Evolutionary conservation across 2,329 filamentous ascomycete species (phyloP), one percentile per base, ranked within the genome.

Genomic region (Coniochaeta prunicola): DNA sequence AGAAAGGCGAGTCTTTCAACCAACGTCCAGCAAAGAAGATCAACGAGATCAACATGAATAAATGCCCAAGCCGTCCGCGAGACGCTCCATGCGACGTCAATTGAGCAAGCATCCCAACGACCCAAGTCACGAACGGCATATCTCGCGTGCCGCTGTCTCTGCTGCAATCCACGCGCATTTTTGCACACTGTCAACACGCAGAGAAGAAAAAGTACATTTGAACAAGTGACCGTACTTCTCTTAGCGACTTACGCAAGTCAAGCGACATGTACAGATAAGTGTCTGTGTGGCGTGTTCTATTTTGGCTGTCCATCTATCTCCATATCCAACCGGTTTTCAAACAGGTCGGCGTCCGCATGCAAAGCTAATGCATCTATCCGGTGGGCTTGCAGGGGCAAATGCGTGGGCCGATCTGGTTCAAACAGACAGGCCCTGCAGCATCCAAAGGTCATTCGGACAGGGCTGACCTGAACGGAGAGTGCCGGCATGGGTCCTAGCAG

Each of bases 281-380:
- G 26, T 50, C 45, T 50, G 24, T 48, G 42, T 21, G 17, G 45
- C 12, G 10, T 30, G 45, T 50, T 50, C 45, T 50, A 50, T 50
- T 50, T 26, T 50, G 24, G 45, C 30, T 50, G 21, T n/a, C 45
- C 3, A 15, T 30, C 45, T 50, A 15, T 30, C 45, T 50, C 12
- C 45, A 21, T 26, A 26, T 15, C 45, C 45, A 50, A 50, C 24
- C 45, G 24, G 45, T 30, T 10, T 30, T n/a, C 45, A 50, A 50
- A 50, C 45, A 50, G 45, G 40, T 45, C 40, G 8, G 40, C 40
- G 40, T 45, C 40, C 40, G 40, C 45, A 50, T 50, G 45, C 45
- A 28, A n/a, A 50, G 58, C 66, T 64, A 66, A 66, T 67, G 66
- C 66, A 62, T 56, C 60, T 63, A 63, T 61, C 66, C 65, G 64